Conservation (phyloP, 768 basidiomycete species). For the Trametes cingulata region DNA sequence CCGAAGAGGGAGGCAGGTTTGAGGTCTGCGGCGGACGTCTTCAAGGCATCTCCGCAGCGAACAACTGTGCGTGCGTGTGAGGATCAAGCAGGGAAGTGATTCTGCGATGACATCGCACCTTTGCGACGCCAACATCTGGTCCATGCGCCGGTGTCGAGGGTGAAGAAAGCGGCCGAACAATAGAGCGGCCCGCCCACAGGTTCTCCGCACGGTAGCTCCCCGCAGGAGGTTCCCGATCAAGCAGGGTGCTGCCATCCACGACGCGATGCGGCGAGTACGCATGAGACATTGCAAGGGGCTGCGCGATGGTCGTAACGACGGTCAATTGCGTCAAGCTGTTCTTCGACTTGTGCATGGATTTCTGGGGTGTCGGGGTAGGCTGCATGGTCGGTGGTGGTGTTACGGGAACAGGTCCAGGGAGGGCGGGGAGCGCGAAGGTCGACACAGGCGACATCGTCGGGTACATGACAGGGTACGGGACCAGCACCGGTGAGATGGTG, state of each 20-base stretch:
- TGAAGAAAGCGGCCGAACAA: constrained; percentile 29
- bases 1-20: background rate
- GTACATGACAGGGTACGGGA: constrained; percentile 10
- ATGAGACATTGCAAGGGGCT: background rate
- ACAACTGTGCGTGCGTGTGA: constrained; percentile 19
- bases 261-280: constrained; percentile 16
- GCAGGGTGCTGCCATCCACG: constrained; percentile 25
- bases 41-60: constrained; percentile 31
- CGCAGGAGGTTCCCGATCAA: constrained; percentile 4
- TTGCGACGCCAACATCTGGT: constrained; percentile 5
- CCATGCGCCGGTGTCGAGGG: constrained; percentile 23
- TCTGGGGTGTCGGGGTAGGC: background rate
- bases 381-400: background rate
- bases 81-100: background rate
- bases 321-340: background rate
- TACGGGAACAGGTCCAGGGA: background rate
- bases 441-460: constrained; percentile 5
- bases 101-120: constrained; percentile 12
- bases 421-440: constrained; percentile 8
- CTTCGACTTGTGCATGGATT: constrained; percentile 1
- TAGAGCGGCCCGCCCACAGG: constrained; percentile 1
- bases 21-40: background rate
- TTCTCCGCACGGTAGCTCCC: background rate
- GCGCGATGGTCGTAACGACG: background rate
- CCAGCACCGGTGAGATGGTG: constrained; percentile 12